phyloP scores from a whole-genome alignment of 2,329 filamentous ascomycete species.

The Cercospora nicotianae region DNA sequence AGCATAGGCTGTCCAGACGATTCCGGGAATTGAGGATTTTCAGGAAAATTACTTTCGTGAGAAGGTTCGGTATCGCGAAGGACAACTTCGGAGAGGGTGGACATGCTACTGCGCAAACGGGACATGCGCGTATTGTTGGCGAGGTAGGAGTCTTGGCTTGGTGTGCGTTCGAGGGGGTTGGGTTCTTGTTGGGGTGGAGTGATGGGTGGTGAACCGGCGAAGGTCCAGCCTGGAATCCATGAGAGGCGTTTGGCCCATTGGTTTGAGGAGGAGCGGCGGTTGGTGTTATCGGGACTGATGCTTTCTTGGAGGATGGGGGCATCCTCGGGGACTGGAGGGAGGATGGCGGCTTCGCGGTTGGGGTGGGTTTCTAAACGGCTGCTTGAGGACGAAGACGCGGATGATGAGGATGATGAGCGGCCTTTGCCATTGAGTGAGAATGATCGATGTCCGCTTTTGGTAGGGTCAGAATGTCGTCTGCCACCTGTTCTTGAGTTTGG shows the following conservation, averaged over 20 bases:
- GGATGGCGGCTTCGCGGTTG: conserved; percentile 9
- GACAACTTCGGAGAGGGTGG: conserved; percentile 11
- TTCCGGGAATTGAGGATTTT: conserved; percentile 9
- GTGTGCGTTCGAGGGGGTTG: neutral
- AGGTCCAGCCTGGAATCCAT: conserved; percentile 17
- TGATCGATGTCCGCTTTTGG: neutral
- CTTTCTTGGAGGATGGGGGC: neutral
- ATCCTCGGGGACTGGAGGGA: conserved; percentile 7
- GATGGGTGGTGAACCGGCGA: conserved; percentile 12
- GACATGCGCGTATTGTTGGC: conserved; percentile 9
- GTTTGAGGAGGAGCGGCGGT: neutral
- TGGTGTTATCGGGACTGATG: conserved; percentile 5
- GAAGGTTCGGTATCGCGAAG: conserved; percentile 12
- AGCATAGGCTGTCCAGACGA: conserved; percentile 3
- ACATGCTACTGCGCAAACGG: conserved; percentile 11
- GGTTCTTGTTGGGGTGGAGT: neutral
- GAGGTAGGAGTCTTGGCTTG: neutral
- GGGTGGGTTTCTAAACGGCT: neutral
- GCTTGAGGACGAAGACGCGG: neutral
- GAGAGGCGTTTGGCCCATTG: conserved; percentile 15
- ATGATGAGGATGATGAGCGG: neutral
- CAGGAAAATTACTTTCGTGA: conserved; percentile 16
- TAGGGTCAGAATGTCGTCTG: conserved; percentile 8
- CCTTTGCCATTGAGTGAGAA: neutral
- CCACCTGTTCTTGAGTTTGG: conserved; percentile 2